Percentiles rank a stretch among this genome's conserved stretches.
phyloP scores from a whole-genome alignment of 2,329 filamentous ascomycete genomes.

The Sclerotiophoma versabilis region DNA sequence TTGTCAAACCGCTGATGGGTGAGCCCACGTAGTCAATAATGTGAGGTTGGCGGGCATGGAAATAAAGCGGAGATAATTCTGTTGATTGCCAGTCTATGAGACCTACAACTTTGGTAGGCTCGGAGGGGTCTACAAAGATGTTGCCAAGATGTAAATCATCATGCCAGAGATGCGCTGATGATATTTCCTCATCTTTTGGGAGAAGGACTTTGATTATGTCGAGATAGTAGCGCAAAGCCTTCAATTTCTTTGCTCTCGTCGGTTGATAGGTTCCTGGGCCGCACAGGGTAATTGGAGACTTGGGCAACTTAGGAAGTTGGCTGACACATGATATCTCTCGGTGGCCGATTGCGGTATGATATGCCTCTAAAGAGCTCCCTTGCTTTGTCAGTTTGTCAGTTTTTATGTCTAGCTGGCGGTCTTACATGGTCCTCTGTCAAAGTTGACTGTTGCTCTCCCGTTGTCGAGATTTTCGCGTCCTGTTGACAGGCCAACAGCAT shows the following conservation, averaged over 20 bases:
- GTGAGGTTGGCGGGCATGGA: conserved; percentile 43
- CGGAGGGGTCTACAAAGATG: conserved; percentile 44
- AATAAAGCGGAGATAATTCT: conserved; percentile 46
- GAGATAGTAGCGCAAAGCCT: conserved; percentile 41
- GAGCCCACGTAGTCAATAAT: conserved; percentile 48
- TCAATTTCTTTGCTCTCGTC: conserved; percentile 43
- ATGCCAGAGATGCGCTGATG: conserved; percentile 44
- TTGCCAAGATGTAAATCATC: conserved; percentile 50
- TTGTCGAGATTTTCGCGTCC: conserved; percentile 43
- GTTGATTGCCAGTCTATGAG: conserved; percentile 50
- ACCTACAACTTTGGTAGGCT: conserved; percentile 41
- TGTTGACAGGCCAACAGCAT: conserved; percentile 49
- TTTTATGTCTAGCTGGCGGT: conserved; percentile 8
- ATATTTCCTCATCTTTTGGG: conserved; percentile 34
- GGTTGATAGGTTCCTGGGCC: conserved; percentile 49
- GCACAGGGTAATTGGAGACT: conserved; percentile 42
- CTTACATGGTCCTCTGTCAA: conserved; percentile 51
- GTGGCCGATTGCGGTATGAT: conserved; percentile 42
- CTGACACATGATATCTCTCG: conserved; percentile 44
- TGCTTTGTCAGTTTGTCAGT: conserved; percentile 17
- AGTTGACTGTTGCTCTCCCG: conserved; percentile 37
- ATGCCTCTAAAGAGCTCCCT: conserved; percentile 41
- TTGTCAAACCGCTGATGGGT: conserved; percentile 32
- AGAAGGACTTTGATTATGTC: conserved; percentile 36
- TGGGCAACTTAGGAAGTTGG: conserved; percentile 40